Conservation (phyloP, 1,284 basidiomycete species). For the Rhodotorula sp. region DNA sequence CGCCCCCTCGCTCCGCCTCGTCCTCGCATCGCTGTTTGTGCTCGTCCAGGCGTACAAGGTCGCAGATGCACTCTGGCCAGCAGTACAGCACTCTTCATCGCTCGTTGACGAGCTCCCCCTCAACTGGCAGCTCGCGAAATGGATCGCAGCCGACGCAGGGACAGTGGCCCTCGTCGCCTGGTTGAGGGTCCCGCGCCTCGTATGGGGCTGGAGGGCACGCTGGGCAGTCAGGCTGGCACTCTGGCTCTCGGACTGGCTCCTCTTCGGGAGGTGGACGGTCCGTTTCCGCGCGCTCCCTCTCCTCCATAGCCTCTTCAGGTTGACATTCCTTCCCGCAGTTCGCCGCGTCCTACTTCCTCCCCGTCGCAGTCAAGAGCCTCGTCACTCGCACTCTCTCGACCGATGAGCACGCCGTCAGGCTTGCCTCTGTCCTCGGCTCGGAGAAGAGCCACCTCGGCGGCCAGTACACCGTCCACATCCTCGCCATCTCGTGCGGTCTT, state of each 20-base stretch:
- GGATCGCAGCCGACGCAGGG: slow-evolving; percentile 67
- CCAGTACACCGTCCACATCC: slow-evolving; percentile 85
- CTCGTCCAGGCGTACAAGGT: slow-evolving; percentile 55
- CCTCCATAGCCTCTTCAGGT: slow-evolving; percentile 5
- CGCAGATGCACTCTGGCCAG: slow-evolving; percentile 16
- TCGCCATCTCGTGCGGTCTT: slow-evolving; percentile 61
- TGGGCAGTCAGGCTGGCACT: slow-evolving; percentile 64
- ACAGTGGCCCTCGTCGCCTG: slow-evolving; percentile 64
- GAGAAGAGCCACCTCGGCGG: slow-evolving; percentile 67
- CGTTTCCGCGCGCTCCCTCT: slow-evolving; percentile 13
- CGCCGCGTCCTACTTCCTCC: slow-evolving; percentile 40
- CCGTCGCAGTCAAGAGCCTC: slow-evolving; percentile 55
- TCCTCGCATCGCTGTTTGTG: slow-evolving; percentile 54
- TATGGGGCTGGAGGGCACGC: slow-evolving; percentile 58
- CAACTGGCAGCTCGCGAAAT: slow-evolving; percentile 58
- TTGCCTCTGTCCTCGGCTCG: slow-evolving; percentile 51
- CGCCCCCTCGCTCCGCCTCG: slow-evolving; percentile 59
- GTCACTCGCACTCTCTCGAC: slow-evolving; percentile 53
- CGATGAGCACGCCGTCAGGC: slow-evolving; percentile 51
- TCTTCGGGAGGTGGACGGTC: slow-evolving; percentile 62
- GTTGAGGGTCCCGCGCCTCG: slow-evolving; percentile 73
- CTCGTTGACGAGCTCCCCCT: not conserved
- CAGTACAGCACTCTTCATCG: slow-evolving; percentile 3
- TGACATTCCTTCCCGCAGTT: slow-evolving; percentile 48
- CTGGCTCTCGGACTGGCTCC: slow-evolving; percentile 65